Evolutionary conservation across 176 grass and related monocot species (phyloP).

Genomic region (Oryza glumipatula): DNA sequence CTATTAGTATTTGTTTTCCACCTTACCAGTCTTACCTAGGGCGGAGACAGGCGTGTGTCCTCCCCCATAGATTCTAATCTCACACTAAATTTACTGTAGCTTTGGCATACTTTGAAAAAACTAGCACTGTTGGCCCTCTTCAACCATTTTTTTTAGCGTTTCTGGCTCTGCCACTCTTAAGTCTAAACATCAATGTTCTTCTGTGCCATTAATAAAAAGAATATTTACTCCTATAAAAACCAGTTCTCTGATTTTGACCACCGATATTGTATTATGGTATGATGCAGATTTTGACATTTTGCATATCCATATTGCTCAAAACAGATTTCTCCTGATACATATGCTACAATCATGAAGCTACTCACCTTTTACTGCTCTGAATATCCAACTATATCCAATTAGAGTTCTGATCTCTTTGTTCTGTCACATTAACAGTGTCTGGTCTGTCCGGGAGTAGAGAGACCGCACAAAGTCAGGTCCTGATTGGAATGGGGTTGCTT

Average conservation of each 20-base stretch:
- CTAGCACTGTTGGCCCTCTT: no score
- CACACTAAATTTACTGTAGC: no score
- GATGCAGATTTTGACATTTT: not conserved
- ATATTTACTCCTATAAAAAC: not conserved
- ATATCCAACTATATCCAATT: not conserved
- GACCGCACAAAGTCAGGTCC: constrained; percentile 91
- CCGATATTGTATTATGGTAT: not conserved
- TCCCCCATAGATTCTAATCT: no score
- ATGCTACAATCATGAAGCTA: not conserved
- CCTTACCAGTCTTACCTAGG: not conserved
- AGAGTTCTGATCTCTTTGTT: constrained; percentile 38
- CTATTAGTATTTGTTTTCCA: not conserved
- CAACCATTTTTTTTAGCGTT: no score
- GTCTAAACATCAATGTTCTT: not conserved
- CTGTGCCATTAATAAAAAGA: not conserved
- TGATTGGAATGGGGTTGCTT: constrained; percentile 94
- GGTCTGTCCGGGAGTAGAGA: constrained; percentile 91
- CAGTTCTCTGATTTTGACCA: not conserved
- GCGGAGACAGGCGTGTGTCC: no score
- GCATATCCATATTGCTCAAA: not conserved
- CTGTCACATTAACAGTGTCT: constrained; percentile 62
- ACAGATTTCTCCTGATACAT: not conserved
- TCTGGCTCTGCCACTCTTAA: not conserved
- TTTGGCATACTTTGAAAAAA: no score
- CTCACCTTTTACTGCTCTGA: constrained; percentile 7